Conservation (phyloP, 169 alveolate genomes). For the Cryptosporidium meleagridis region DNA sequence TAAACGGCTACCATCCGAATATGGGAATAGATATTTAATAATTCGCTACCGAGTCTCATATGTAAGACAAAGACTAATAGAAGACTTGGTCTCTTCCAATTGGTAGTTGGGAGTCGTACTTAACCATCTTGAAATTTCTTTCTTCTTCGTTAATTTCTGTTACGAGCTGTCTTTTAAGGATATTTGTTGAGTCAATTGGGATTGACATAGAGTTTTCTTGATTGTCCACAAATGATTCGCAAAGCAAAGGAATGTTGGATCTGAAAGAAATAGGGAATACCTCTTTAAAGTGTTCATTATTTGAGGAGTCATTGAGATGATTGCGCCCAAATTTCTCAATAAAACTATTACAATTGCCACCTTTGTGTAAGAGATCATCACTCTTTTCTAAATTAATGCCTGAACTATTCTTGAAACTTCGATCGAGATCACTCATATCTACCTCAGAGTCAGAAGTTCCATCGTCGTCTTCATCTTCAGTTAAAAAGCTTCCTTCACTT, state of each 20-base stretch:
- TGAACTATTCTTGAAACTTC: not conserved
- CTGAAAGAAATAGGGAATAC: not conserved
- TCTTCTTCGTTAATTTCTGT: slow-evolving; percentile 28
- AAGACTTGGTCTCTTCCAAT: slow-evolving; percentile 3
- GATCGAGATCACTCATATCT: not conserved
- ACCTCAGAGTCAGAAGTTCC: slow-evolving; percentile 10
- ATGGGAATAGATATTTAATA: not conserved
- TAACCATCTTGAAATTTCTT: slow-evolving; percentile 17
- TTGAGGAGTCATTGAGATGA: not conserved
- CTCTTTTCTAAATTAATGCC: not conserved
- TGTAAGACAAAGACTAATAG: not conserved
- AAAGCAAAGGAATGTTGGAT: not conserved
- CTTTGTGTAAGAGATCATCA: not conserved
- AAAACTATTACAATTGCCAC: not conserved
- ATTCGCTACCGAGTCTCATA: not conserved
- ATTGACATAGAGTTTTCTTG: slow-evolving; percentile 5
- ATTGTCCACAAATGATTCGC: not conserved
- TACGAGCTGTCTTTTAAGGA: slow-evolving; percentile 34
- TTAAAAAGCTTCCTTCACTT: slow-evolving; percentile 63
- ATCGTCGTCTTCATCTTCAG: slow-evolving; percentile 29
- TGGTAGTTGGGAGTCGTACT: slow-evolving; percentile 45
- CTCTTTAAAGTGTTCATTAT: not conserved
- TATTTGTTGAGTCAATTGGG: not conserved
- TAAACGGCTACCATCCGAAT: not conserved
- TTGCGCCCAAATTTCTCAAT: slow-evolving; percentile 6